Evolutionary conservation across 352 stramenopile genomes (phyloP), one percentile per base, ranked within the genome.

Genomic region (Globisporangium alternatum): DNA sequence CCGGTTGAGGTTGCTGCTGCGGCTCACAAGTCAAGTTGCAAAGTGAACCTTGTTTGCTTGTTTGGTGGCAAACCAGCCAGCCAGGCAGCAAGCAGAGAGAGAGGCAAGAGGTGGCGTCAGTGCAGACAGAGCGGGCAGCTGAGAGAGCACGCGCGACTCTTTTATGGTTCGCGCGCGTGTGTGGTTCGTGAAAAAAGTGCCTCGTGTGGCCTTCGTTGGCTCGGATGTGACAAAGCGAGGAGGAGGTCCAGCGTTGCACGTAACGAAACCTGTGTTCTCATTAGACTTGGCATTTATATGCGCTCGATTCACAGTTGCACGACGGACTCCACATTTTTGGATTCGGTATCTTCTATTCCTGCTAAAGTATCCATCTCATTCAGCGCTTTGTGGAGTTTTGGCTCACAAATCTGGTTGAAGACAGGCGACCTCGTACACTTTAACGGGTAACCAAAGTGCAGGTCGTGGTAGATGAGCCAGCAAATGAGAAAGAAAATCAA

Each of bases 21-120:
- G 25, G 56, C 25, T 39, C 51, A 43, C n/a, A n/a, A n/a, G n/a
- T n/a, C 56, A 62, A 55, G 56, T 62, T 62, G 56, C 56, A 43
- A 62, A 62, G 43, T 62, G 56, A 62, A 30, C 5, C 21, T 8
- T 28, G 6, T 28, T 39, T 17, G 49, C 17, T 41, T 21, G 49
- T 37, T 41, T 41, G 25, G 9, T 56, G 31, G 28, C 6, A 22
- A 35, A 28, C 49, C 13, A 39, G 49, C 30, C 25, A 37, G 33
- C 33, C 39, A 10, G 17, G 25, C 49, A 33, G 28, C 51, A 15
- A 48, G n/a, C 28, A 53, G 56, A 62, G 56, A 35, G 39, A 51
- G 21, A 48, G 28, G 41, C 13, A 7, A n/a, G 35, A 15, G 22
- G 30, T 60, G 54, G 54, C 54, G 54, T 48, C 54, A 60, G 54